phyloP scores from a whole-genome alignment of 2,329 filamentous ascomycete genomes.

The Diaporthe amygdali region DNA sequence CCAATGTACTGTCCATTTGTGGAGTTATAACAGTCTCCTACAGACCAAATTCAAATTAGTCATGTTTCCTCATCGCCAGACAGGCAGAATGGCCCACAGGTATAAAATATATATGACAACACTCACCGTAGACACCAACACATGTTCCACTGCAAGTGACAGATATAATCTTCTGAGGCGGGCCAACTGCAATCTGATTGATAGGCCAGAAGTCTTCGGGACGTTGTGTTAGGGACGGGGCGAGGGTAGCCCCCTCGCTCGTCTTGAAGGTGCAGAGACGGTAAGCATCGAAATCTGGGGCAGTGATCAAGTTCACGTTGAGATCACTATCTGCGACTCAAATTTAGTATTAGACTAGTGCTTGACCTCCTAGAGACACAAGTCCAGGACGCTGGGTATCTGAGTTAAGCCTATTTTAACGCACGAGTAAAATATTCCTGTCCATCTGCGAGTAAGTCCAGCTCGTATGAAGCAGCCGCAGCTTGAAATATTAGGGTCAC shows the following conservation, averaged over 20 bases:
- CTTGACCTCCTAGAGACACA: fast-evolving
- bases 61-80: neutral
- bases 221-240: conserved; percentile 1
- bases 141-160: conserved; percentile 14
- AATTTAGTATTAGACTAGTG: neutral
- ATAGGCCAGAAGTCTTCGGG: conserved; percentile 20
- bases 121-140: conserved; percentile 19
- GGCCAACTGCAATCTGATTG: conserved; percentile 18
- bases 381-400: too few species aligned
- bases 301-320: conserved; percentile 11
- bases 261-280: conserved; percentile 19
- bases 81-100: neutral
- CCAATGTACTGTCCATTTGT: neutral
- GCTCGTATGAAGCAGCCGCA: conserved; percentile 6
- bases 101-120: neutral
- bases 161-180: conserved; percentile 16
- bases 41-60: neutral
- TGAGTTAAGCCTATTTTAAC: neutral
- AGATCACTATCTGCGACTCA: conserved; percentile 12
- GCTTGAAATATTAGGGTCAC: conserved; percentile 8
- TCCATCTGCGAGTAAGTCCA: conserved; percentile 17
- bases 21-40: conserved; percentile 4
- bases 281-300: conserved; percentile 9
- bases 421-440: conserved; percentile 13
- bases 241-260: neutral